Conservation (phyloP, 495 filamentous ascomycete species). For the Aspergillus affinis region DNA sequence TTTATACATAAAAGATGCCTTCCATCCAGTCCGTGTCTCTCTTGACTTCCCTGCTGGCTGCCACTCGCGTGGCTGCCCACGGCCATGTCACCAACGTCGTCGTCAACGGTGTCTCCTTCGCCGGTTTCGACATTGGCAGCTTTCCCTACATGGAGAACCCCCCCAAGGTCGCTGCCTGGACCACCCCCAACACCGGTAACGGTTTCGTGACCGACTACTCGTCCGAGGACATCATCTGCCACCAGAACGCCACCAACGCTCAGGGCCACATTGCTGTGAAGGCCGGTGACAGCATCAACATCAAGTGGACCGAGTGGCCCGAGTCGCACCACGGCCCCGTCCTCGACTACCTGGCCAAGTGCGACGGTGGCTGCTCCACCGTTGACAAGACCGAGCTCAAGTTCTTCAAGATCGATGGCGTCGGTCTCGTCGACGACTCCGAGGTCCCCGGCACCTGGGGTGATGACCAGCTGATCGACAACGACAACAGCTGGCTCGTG, state of each 20-base stretch:
- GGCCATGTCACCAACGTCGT: conserved; percentile 53
- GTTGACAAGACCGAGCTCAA: conserved; percentile 56
- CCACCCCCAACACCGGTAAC: conserved; percentile 49
- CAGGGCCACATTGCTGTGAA: conserved; percentile 45
- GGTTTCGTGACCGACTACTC: conserved; percentile 50
- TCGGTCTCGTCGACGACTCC: conserved; percentile 51
- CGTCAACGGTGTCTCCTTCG: conserved; percentile 47
- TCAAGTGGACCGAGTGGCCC: conserved; percentile 63
- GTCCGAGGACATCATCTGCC: conserved; percentile 63
- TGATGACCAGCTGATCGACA: conserved; percentile 56
- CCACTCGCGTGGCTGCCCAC: conserved; percentile 47
- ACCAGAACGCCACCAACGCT: conserved; percentile 50
- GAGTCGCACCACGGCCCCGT: conserved; percentile 61
- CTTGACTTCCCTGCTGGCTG: conserved; percentile 25
- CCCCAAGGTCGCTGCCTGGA: conserved; percentile 48
- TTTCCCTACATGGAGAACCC: conserved; percentile 27
- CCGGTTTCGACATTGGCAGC: conserved; percentile 26
- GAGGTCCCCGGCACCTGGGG: conserved; percentile 55
- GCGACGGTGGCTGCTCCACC: conserved; percentile 56
- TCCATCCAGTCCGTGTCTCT: conserved; percentile 16
- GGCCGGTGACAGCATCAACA: conserved; percentile 48
- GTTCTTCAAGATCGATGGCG: conserved; percentile 69
- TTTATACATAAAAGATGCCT: conserved; percentile 4
- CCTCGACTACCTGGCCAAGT: conserved; percentile 66
- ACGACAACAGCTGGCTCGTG: conserved; percentile 63